Percentiles rank a stretch among this genome's conserved stretches.
phyloP scores from a whole-genome alignment of 352 stramenopile species.

The Chrysophaeum taylorii region DNA sequence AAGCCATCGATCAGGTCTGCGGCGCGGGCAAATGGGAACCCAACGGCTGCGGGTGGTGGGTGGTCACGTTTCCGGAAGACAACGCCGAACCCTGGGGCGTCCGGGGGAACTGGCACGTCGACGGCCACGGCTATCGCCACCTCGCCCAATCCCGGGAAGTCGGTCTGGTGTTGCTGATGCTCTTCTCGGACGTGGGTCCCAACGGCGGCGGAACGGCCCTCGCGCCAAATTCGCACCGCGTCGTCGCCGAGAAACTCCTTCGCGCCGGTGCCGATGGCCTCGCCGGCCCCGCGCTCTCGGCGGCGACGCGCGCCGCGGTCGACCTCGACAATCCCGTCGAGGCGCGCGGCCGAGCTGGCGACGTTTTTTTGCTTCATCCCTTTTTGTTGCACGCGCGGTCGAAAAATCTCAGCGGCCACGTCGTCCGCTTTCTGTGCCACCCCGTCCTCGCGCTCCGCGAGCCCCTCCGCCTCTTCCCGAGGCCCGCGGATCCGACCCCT shows the following conservation, averaged over 20 bases:
- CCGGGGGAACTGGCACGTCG: slow-evolving; percentile 58
- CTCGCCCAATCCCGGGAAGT: slow-evolving; percentile 45
- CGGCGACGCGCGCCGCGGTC: slow-evolving; percentile 33
- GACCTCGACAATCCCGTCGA: slow-evolving; percentile 37
- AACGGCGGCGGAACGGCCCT: slow-evolving; percentile 52
- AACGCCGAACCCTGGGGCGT: slow-evolving; percentile 38
- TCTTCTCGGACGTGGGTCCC: slow-evolving; percentile 54
- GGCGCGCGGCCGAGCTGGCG: slow-evolving; percentile 47
- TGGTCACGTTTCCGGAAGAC: slow-evolving; percentile 49
- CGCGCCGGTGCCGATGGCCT: slow-evolving; percentile 18
- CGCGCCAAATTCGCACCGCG: slow-evolving; percentile 43
- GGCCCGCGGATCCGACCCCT: too few relatives aligned
- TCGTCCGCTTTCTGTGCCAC: slow-evolving; percentile 58
- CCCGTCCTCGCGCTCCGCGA: slow-evolving; percentile 45
- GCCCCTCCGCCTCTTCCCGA: slow-evolving; percentile 38
- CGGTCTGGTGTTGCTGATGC: slow-evolving; percentile 43
- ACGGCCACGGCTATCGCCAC: slow-evolving; percentile 54
- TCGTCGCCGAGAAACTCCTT: slow-evolving; percentile 42
- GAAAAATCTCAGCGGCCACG: slow-evolving; percentile 44
- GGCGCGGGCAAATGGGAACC: slow-evolving; percentile 33
- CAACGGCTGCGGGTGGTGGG: slow-evolving; percentile 57
- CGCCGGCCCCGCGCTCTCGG: slow-evolving; percentile 2
- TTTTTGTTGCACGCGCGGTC: slow-evolving; percentile 58
- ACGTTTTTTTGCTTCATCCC: slow-evolving; percentile 56
- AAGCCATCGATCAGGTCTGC: slow-evolving; percentile 50